phyloP scores from a whole-genome alignment of 805 yeast species.

The Candida succiphila region DNA sequence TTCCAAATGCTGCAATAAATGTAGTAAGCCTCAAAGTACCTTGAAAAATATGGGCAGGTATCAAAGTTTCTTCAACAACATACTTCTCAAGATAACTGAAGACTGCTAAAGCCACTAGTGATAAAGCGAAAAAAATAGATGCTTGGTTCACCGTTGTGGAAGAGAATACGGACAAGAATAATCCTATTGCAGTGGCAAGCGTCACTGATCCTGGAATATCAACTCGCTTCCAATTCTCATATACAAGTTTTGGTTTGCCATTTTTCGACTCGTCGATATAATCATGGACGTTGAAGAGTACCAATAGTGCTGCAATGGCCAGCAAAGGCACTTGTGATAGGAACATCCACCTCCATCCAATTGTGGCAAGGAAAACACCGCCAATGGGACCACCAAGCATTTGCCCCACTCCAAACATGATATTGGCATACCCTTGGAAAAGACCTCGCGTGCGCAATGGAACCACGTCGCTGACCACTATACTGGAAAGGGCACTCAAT shows the following conservation, averaged over 20 bases:
- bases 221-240: constrained; percentile 24
- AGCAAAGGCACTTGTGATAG: constrained; percentile 30
- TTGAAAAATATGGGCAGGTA: constrained; percentile 28
- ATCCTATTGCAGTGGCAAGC: constrained; percentile 23
- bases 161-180: constrained; percentile 25
- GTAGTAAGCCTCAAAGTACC: constrained; percentile 30
- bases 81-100: constrained; percentile 25
- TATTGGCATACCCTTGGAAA: constrained; percentile 39
- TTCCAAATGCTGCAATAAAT: constrained; percentile 25
- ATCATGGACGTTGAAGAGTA: constrained; percentile 23
- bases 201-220: constrained; percentile 32
- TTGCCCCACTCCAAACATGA: constrained; percentile 28
- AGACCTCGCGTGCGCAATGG: constrained; percentile 43
- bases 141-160: constrained; percentile 6
- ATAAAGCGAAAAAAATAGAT: constrained; percentile 6
- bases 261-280: constrained; percentile 14
- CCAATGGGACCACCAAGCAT: constrained; percentile 36
- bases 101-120: no score
- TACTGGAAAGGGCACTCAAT: constrained; percentile 37
- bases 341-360: constrained; percentile 39
- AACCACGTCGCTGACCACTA: constrained; percentile 45
- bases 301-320: constrained; percentile 16
- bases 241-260: constrained; percentile 18
- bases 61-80: constrained; percentile 26
- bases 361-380: constrained; percentile 24